phyloP scores from a whole-genome alignment of 768 basidiomycete species.

The Phylloporus sp. region DNA sequence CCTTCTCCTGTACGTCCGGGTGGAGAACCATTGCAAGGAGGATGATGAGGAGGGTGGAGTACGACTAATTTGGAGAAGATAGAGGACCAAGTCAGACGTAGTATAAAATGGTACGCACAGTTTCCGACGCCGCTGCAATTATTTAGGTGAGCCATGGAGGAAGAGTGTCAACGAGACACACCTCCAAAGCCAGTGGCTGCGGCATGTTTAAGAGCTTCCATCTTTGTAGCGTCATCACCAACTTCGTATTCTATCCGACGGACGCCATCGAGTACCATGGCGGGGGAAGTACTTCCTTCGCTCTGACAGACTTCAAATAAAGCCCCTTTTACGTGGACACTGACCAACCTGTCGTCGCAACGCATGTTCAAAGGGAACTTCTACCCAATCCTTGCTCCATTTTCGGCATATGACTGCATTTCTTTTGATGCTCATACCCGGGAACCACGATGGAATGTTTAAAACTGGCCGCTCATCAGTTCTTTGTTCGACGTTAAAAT shows the following conservation, averaged over 20 bases:
- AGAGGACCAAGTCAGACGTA: background rate
- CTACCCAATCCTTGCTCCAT: conserved; percentile 12
- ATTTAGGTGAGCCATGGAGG: background rate
- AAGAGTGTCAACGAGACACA: background rate
- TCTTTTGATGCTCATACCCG: conserved; percentile 15
- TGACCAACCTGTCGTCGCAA: conserved; percentile 25
- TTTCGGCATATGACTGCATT: conserved; percentile 3
- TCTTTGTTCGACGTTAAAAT: background rate
- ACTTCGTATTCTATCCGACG: background rate
- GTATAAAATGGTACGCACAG: conserved; percentile 2
- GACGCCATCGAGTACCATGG: conserved; percentile 18
- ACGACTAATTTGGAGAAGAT: conserved; percentile 7
- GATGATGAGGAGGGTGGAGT: conserved; percentile 5
- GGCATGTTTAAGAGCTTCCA: conserved; percentile 12
- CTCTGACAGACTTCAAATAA: background rate
- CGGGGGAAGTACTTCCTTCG: conserved; percentile 8
- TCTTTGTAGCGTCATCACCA: background rate
- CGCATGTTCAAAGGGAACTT: conserved; percentile 26
- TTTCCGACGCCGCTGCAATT: conserved; percentile 12
- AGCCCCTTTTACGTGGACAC: background rate
- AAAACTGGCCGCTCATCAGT: conserved; percentile 8
- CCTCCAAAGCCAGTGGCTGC: conserved; percentile 16
- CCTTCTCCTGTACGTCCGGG: conserved; percentile 19
- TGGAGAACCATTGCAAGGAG: conserved; percentile 14
- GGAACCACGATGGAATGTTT: conserved; percentile 17